Evolutionary conservation across 257 asterid species (phyloP).

Genomic region (Jacaranda mimosifolia): DNA sequence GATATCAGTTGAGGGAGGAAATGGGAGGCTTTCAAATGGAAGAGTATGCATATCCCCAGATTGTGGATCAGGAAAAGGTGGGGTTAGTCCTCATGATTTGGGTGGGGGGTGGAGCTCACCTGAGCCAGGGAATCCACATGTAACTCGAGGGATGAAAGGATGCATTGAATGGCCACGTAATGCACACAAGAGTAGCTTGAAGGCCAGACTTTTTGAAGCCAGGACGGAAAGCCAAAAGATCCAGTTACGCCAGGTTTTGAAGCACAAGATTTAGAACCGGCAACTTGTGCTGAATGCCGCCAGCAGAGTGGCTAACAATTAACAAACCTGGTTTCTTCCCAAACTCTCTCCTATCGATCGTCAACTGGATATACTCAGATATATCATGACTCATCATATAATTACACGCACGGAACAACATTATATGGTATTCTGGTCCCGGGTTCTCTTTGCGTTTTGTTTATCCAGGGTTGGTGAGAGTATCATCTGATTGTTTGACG

Average conservation of each 20-base stretch:
- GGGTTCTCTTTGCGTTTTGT: neutral
- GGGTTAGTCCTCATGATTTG: conserved; percentile 49
- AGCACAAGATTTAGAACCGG: conserved; percentile 61
- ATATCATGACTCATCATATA: neutral
- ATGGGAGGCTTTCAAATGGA: conserved; percentile 50
- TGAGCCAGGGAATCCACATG: conserved; percentile 52
- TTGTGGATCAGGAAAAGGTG: conserved; percentile 50
- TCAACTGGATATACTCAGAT: neutral
- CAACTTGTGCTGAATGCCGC: no score
- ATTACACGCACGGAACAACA: neutral
- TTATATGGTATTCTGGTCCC: neutral
- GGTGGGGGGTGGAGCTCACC: conserved; percentile 58
- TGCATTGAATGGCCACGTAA: conserved; percentile 73
- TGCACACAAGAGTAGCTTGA: conserved; percentile 63
- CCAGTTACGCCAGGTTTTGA: conserved; percentile 72
- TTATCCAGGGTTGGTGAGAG: neutral
- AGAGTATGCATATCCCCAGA: conserved; percentile 48
- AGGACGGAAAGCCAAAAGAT: conserved; percentile 63
- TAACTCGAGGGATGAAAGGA: conserved; percentile 61
- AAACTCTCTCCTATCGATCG: neutral
- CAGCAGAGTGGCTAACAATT: no score
- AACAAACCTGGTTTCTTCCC: no score
- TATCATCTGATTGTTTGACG: neutral
- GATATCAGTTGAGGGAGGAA: conserved; percentile 1
- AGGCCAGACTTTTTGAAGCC: conserved; percentile 70